Percentiles rank a stretch among this genome's conserved stretches.
Conservation (phyloP, 257 asterid genomes). For the Datura wrightii region DNA sequence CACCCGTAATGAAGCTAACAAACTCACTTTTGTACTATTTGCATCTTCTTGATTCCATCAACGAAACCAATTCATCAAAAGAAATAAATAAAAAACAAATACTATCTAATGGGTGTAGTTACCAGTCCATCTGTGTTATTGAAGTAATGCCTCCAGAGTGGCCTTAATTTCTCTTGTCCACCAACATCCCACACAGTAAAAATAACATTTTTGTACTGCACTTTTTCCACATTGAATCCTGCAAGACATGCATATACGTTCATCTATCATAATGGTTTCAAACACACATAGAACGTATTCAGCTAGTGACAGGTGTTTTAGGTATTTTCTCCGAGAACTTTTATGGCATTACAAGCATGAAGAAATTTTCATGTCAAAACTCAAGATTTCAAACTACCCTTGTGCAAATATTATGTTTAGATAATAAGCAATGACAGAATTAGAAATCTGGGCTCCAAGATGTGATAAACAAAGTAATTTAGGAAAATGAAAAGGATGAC, state of each 20-base stretch:
- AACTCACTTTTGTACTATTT: background rate
- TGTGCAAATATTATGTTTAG: background rate
- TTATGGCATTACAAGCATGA: background rate
- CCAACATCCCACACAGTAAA: slow-evolving; percentile 99
- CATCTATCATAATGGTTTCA: slow-evolving; percentile 29
- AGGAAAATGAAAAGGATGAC: slow-evolving; percentile 6
- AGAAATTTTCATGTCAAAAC: background rate
- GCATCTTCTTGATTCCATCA: background rate
- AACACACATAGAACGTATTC: background rate
- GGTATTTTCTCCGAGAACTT: background rate
- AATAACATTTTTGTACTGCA: slow-evolving; percentile 87
- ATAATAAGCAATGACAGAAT: background rate
- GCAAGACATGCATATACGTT: slow-evolving; percentile 45
- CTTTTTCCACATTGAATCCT: slow-evolving; percentile 99
- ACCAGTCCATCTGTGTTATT: slow-evolving; percentile 96
- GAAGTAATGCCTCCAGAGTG: slow-evolving; percentile 97
- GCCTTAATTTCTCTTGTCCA: slow-evolving; percentile 94
- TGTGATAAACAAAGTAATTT: background rate
- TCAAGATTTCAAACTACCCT: background rate
- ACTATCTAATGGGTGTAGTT: background rate
- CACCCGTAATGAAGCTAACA: background rate
- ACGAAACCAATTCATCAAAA: background rate
- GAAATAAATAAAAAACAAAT: background rate
- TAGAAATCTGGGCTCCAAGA: background rate
- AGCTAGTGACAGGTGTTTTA: background rate